Evolutionary conservation across 73 alveolate genomes (phyloP), one percentile per base, ranked within the genome.

Genomic region (Durusdinium trenchii): DNA sequence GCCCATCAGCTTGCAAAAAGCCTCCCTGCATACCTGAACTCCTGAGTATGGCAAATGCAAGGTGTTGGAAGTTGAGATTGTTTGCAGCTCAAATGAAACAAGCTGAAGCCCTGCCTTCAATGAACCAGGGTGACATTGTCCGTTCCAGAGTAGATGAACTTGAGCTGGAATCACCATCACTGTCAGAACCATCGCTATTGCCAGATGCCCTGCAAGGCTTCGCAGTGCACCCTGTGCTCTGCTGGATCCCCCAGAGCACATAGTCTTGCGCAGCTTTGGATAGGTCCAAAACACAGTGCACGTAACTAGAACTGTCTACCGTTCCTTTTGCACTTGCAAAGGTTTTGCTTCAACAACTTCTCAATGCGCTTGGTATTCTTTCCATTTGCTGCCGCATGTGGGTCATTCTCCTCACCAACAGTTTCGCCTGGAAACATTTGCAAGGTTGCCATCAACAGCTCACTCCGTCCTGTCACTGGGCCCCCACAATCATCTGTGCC

Each of bases 191-290:
- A 35, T 23, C 23, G 69, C n/a, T n/a, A n/a, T n/a, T n/a, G n/a
- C n/a, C n/a, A n/a, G n/a, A n/a, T n/a, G n/a, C n/a, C n/a, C n/a
- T n/a, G n/a, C n/a, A n/a, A n/a, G n/a, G n/a, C n/a, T n/a, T n/a
- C n/a, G n/a, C n/a, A n/a, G n/a, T n/a, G n/a, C n/a, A n/a, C n/a
- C n/a, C n/a, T n/a, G 23, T 36, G 46, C 16, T 32, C 9, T 38
- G 35, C 54, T 73, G 85, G 5, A 73, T 73, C 23, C 52, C 18
- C 85, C 85, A 73, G 32, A 73, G 85, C 28, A 73, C 38, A 51
- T 51, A 73, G 85, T 73, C 85, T 38, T 73, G 85, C 26, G 85
- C 85, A 12, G 52, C 85, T 38, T 73, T 73, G 48, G 52, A 10
- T 51, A 73, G 32, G 54, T 1, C 85, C 85, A 73, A 35, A 35